phyloP scores from a whole-genome alignment of 2,329 filamentous ascomycete species.

The Phaeosphaeriaceae sp. region DNA sequence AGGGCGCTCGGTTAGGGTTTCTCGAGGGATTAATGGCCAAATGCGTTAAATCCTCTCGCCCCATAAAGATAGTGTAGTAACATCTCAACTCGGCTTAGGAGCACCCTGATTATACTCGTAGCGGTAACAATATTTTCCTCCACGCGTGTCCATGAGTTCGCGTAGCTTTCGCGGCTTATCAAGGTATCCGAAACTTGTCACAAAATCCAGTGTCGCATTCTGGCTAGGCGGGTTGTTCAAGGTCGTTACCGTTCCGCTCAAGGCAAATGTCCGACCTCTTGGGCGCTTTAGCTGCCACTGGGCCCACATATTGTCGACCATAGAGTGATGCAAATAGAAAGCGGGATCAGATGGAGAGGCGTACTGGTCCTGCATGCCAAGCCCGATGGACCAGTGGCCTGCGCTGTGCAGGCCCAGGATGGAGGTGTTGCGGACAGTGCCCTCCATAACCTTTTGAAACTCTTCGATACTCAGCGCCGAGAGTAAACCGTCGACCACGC shows the following conservation, averaged over 20 bases:
- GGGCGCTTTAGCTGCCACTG: background rate
- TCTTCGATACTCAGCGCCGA: constrained; percentile 5
- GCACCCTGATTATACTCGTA: background rate
- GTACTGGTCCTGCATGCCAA: constrained; percentile 54
- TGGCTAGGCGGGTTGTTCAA: background rate
- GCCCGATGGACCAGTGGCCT: constrained; percentile 54
- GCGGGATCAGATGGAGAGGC: constrained; percentile 53
- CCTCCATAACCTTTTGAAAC: constrained; percentile 49
- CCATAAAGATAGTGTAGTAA: no score
- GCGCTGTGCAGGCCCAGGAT: constrained; percentile 53
- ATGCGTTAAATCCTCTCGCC: no score
- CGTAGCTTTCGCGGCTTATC: background rate
- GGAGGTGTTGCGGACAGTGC: constrained; percentile 29
- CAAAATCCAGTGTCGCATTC: background rate
- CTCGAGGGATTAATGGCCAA: no score
- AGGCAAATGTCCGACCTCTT: background rate
- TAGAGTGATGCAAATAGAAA: background rate
- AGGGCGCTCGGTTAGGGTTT: no score
- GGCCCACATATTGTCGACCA: background rate
- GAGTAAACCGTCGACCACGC: constrained; percentile 32
- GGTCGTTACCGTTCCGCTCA: background rate
- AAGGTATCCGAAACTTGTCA: background rate
- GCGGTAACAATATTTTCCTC: background rate
- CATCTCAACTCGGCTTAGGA: background rate
- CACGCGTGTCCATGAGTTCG: background rate